phyloP scores from a whole-genome alignment of 768 basidiomycete species.

The Mycena galericulata region DNA sequence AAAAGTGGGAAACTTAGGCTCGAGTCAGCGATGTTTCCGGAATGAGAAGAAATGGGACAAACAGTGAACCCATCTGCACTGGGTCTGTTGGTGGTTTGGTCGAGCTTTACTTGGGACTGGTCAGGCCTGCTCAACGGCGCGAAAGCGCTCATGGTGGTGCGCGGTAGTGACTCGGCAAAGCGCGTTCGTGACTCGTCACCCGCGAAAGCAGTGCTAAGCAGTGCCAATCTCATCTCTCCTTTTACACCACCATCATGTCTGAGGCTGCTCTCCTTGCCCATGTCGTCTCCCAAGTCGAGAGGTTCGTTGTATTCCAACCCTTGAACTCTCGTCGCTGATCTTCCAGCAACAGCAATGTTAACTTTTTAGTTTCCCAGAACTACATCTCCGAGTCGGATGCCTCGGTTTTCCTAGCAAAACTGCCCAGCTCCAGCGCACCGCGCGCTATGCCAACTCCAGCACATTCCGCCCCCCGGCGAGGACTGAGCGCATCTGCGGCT shows the following conservation, averaged over 20 bases:
- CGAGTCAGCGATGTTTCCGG: conserved; percentile 16
- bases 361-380: conserved; percentile 67
- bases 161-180: not conserved
- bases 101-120: conserved; percentile 51
- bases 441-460: conserved; percentile 22
- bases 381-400: conserved; percentile 65
- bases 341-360: conserved; percentile 50
- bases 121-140: conserved; percentile 52
- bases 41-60: conserved; percentile 27
- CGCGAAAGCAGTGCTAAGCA: not conserved
- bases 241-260: conserved; percentile 29
- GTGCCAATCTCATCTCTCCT: not conserved
- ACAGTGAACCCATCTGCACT: conserved; percentile 61
- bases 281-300: conserved; percentile 66
- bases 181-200: conserved; percentile 23
- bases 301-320: conserved; percentile 15
- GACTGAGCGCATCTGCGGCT: conserved; percentile 31
- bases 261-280: conserved; percentile 66
- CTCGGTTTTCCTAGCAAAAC: conserved; percentile 59
- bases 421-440: conserved; percentile 49
- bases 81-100: conserved; percentile 52
- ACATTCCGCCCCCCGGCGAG: conserved; percentile 30
- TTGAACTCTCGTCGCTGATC: not conserved
- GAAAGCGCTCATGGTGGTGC: conserved; percentile 48
- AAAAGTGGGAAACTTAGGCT: conserved; percentile 59